Percentiles rank a stretch among this genome's conserved stretches.
phyloP scores from a whole-genome alignment of 2,329 filamentous ascomycete genomes.

The Talaromyces atroroseus region DNA sequence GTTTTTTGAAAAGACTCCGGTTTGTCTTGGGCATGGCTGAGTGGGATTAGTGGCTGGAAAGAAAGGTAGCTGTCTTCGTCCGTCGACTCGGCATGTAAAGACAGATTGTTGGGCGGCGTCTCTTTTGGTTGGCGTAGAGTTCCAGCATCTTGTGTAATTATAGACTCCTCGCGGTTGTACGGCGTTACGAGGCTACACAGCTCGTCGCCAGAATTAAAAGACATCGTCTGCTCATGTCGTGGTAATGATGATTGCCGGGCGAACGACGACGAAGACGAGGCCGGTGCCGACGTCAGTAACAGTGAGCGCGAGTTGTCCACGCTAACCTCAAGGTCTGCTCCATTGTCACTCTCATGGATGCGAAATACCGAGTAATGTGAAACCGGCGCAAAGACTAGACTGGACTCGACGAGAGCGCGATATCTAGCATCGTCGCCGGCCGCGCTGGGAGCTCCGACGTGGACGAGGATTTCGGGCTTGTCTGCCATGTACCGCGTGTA shows the following conservation, averaged over 20 bases:
- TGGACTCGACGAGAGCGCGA: conserved; percentile 33
- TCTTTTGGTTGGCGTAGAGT: not conserved
- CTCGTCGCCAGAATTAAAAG: conserved; percentile 14
- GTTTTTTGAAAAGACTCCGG: not conserved
- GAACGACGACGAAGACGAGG: not conserved
- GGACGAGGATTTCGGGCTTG: conserved; percentile 35
- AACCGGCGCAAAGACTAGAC: conserved; percentile 28
- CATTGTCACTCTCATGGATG: not conserved
- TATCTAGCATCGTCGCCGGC: conserved; percentile 35
- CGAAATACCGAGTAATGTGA: conserved; percentile 19
- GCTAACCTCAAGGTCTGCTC: not conserved
- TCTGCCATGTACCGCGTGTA: conserved; percentile 7
- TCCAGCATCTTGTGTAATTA: not conserved
- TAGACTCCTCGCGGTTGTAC: not conserved
- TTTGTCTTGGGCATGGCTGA: not conserved
- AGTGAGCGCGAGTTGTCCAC: conserved; percentile 2
- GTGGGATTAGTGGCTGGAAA: conserved; percentile 4
- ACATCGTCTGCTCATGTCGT: not conserved
- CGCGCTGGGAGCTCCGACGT: conserved; percentile 36
- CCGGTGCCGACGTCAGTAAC: not conserved
- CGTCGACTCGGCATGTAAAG: not conserved
- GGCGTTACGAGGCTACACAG: conserved; percentile 3
- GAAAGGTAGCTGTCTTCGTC: conserved; percentile 11
- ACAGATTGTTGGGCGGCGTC: not conserved
- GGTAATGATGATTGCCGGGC: not conserved